Evolutionary conservation across 495 filamentous ascomycete species (phyloP), one percentile per base, ranked within the genome.

Genomic region (Aspergillus homomorphus): DNA sequence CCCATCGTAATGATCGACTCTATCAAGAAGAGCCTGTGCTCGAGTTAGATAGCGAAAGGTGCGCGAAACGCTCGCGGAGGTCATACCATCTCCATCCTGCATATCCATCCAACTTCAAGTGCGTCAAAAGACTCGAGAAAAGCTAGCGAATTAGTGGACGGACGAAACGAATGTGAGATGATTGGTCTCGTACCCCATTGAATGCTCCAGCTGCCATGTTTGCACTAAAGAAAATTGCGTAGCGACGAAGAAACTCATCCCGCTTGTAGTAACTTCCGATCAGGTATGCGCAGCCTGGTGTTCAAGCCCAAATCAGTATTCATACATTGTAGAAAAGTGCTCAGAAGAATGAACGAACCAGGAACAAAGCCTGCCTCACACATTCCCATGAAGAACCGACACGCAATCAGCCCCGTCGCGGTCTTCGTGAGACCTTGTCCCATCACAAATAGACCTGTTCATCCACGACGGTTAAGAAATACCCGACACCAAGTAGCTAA

Each of bases 201-300:
- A 87, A 84, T 19, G 80, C 80, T 8, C 84, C 83, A 23, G 80
- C 81, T 6, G 84, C 59, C 57, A 82, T 78, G 15, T 76, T 72
- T 0, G 80, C 79, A 49, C 77, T 77, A 68, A 83, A 84, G 71
- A 84, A 84, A 9, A 83, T 66, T 22, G 76, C 79, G 50, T 82
- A 74, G 51, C 85, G 76, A 59, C 78, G 69, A 65, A 80, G 79
- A 51, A 81, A 78, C 63, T 88, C 82, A 58, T 80, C 74, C 22
- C 82, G 75, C 38, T 76, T 80, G 67, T 87, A 87, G 67, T 82
- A 87, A 69, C 77, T 78, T 14, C 74, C 78, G 23, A 81, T 79
- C 44, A 82, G 58, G 57, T 81, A 83, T 51, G 70, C 68, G 16
- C 68, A 66, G 16, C 68, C 68, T 69, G 19, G 33, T 12, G 15